Conservation (phyloP, 768 basidiomycete species). For the Auricularia sp. region DNA sequence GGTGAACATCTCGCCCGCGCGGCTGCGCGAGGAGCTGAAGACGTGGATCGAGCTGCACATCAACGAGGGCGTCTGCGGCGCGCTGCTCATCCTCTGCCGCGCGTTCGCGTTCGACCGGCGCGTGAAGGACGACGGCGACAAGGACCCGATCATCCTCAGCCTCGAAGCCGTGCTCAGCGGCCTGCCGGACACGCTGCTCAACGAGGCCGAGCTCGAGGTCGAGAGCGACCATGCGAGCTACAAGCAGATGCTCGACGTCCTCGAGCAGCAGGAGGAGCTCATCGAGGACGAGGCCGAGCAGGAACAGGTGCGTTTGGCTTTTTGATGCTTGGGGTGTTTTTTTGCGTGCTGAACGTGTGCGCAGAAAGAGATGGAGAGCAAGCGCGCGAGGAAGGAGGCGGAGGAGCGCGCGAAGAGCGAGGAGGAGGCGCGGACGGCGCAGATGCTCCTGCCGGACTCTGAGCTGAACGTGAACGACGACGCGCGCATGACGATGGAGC, state of each 20-base stretch:
- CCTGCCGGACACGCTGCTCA: slow-evolving; percentile 89
- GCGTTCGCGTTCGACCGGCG: slow-evolving; percentile 89
- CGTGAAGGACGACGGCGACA: slow-evolving; percentile 62
- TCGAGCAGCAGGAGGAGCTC: slow-evolving; percentile 97
- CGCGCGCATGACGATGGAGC: slow-evolving; percentile 96
- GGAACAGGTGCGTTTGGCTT: slow-evolving; percentile 44
- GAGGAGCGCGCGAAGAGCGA: slow-evolving; percentile 48
- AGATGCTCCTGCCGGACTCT: slow-evolving; percentile 77
- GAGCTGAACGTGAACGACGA: slow-evolving; percentile 63
- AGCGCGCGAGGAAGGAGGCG: slow-evolving; percentile 71
- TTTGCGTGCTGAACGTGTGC: slow-evolving; percentile 3
- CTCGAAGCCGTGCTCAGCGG: slow-evolving; percentile 86
- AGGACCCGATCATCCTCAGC: slow-evolving; percentile 66
- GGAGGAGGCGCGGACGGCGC: slow-evolving; percentile 65
- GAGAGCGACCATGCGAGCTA: slow-evolving; percentile 89
- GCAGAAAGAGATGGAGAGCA: slow-evolving; percentile 77
- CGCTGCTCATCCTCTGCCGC: slow-evolving; percentile 84
- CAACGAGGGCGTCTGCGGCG: slow-evolving; percentile 84
- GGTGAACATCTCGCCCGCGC: slow-evolving; percentile 73
- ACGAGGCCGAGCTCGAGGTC: slow-evolving; percentile 94
- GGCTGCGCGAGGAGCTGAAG: slow-evolving; percentile 77
- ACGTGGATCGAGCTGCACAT: slow-evolving; percentile 92
- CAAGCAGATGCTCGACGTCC: slow-evolving; percentile 95
- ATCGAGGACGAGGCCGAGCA: slow-evolving; percentile 99
- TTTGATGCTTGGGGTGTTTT: neutral